A percentile compares a stretch with the other conserved stretches of the same genome.
phyloP scores from a whole-genome alignment of 371 early-diverging fungal species.

The Circinella minor region DNA sequence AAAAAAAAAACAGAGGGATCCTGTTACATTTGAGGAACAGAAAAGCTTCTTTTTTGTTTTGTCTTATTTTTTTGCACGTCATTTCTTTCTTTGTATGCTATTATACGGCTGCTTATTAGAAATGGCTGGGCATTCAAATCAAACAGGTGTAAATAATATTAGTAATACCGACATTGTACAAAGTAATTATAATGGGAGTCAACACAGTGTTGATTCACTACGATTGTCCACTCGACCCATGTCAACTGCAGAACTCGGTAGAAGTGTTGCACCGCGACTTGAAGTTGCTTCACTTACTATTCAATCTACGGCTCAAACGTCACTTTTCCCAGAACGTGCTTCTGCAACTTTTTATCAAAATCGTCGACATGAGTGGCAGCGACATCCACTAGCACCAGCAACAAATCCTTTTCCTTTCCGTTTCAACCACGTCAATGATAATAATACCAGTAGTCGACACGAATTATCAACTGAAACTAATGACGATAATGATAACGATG shows the following conservation, averaged over 20 bases:
- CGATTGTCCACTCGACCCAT: not conserved
- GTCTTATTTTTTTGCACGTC: slow-evolving; percentile 1
- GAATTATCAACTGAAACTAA: not conserved
- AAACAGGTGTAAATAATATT: not conserved
- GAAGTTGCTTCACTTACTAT: slow-evolving; percentile 31
- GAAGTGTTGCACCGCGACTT: slow-evolving; percentile 23
- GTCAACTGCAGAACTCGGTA: slow-evolving; percentile 21
- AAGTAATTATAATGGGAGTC: not conserved
- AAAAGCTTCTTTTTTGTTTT: not conserved
- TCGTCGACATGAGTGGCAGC: slow-evolving; percentile 5
- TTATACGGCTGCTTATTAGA: no score
- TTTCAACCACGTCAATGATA: not conserved
- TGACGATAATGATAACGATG: not conserved
- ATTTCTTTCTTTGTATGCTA: no score
- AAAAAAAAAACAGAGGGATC: not conserved
- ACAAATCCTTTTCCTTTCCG: not conserved
- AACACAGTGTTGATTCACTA: not conserved
- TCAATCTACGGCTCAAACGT: slow-evolving; percentile 18
- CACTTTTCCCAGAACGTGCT: slow-evolving; percentile 15
- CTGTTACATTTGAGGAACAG: not conserved
- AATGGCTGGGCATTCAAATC: not conserved
- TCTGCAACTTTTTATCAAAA: not conserved
- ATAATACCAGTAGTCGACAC: not conserved
- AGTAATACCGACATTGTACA: not conserved
- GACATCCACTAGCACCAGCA: not conserved